phyloP scores from a whole-genome alignment of 2,329 filamentous ascomycete species.

The Cladosporium colombiae region DNA sequence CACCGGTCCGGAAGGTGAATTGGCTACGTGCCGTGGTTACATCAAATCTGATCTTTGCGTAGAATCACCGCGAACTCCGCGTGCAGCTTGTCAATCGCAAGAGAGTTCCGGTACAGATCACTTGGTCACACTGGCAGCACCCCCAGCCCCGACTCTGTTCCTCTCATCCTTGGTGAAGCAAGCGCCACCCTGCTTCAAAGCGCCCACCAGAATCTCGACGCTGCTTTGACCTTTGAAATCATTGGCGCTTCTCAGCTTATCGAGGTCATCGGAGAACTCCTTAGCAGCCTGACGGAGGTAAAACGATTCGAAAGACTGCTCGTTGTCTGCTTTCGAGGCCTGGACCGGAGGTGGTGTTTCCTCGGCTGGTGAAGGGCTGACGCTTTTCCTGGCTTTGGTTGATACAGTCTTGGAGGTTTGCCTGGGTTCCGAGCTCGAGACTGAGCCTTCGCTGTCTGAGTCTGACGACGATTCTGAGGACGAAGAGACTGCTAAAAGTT shows the following conservation, averaged over 20 bases:
- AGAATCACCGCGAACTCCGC: background rate
- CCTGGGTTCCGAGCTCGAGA: constrained; percentile 4
- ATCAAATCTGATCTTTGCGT: background rate
- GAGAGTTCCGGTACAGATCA: background rate
- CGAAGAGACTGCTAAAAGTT: constrained; percentile 15
- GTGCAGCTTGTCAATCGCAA: background rate
- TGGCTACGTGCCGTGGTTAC: background rate
- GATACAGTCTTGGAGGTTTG: background rate
- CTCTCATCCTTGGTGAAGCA: constrained; percentile 61
- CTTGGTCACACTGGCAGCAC: background rate
- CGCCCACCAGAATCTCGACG: constrained; percentile 65
- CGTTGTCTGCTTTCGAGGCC: constrained; percentile 23
- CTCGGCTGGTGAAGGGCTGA: constrained; percentile 10
- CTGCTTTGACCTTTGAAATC: constrained; percentile 68
- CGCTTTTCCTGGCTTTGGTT: background rate
- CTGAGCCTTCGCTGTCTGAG: constrained; percentile 15
- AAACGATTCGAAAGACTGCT: constrained; percentile 58
- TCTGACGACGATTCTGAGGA: constrained; percentile 10
- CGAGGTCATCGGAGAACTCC: constrained; percentile 73
- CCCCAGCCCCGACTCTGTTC: constrained; percentile 39
- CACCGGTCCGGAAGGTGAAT: background rate
- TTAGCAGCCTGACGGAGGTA: constrained; percentile 69
- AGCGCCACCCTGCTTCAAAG: constrained; percentile 66
- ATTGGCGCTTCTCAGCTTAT: constrained; percentile 66
- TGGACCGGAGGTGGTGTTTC: constrained; percentile 9